A percentile compares a stretch with the other conserved stretches of the same genome.
These are phyloP conservation scores for Malus sylvestris DNA, from an alignment of 306 rosid species.

Conservation along the genomic window DNA sequence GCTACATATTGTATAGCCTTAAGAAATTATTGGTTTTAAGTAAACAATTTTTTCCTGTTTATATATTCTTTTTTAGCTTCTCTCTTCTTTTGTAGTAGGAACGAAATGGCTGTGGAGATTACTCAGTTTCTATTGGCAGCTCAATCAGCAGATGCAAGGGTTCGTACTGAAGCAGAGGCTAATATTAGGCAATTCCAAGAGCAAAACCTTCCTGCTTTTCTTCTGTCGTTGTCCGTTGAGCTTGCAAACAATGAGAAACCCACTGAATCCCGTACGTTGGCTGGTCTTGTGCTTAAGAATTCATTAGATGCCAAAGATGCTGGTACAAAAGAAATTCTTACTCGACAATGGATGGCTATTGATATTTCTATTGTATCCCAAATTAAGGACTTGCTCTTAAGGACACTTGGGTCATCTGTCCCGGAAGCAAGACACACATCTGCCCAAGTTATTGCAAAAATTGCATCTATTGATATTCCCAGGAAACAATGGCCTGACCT, in stretches of 20 bases:
- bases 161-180: conserved; percentile 31
- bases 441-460: conserved; percentile 35
- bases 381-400: conserved; percentile 23
- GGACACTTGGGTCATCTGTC: conserved; percentile 27
- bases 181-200: conserved; percentile 26
- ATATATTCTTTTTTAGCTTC: neutral
- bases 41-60: neutral
- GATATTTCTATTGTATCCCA: conserved; percentile 27
- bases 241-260: conserved; percentile 29
- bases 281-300: conserved; percentile 36
- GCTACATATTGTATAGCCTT: neutral
- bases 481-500: conserved; percentile 29
- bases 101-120: conserved; percentile 28
- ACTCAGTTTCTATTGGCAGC: conserved; percentile 32
- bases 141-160: conserved; percentile 29
- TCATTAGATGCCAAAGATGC: conserved; percentile 35
- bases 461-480: conserved; percentile 31
- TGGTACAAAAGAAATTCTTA: conserved; percentile 27
- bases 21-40: neutral
- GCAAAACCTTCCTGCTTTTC: conserved; percentile 29
- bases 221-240: conserved; percentile 27
- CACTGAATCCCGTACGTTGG: conserved; percentile 28
- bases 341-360: conserved; percentile 25
- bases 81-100: neutral
- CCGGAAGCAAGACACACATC: conserved; percentile 32